Conservation (phyloP, 805 yeast species). For the Saccharomycopsis oosterbeekiorum region DNA sequence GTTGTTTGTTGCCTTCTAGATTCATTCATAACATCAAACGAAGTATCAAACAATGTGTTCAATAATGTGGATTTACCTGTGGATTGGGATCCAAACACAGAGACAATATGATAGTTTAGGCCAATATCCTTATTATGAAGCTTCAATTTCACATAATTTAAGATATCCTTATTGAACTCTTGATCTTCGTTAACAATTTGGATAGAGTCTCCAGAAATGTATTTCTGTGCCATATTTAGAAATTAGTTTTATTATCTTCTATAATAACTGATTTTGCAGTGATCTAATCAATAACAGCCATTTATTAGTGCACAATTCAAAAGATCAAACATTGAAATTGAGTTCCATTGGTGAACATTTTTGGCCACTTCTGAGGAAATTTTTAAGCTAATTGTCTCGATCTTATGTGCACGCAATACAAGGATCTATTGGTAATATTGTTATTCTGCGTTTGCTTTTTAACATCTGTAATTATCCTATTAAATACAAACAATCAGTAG, state of each 20-base stretch:
- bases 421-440: not conserved
- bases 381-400: not conserved
- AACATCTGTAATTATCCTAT: not conserved
- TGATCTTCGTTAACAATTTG: conserved; percentile 48
- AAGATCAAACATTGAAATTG: not conserved
- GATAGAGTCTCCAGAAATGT: conserved; percentile 24
- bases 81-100: conserved; percentile 95
- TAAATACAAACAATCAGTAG: no score
- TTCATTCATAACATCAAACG: conserved; percentile 91
- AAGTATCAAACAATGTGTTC: conserved; percentile 76
- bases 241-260: not conserved
- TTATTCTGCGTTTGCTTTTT: not conserved
- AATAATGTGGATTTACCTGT: conserved; percentile 93
- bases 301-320: not conserved
- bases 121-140: conserved; percentile 38
- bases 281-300: no score
- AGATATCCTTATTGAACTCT: conserved; percentile 31
- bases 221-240: not conserved
- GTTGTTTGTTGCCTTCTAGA: conserved; percentile 81
- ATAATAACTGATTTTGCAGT: no score
- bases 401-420: not conserved
- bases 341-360: not conserved
- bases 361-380: not conserved
- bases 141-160: conserved; percentile 27
- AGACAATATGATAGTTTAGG: conserved; percentile 74